Percentiles rank a stretch among this genome's conserved stretches.
Conservation (phyloP, 805 yeast genomes). For the Blastobotrys attinorum region DNA sequence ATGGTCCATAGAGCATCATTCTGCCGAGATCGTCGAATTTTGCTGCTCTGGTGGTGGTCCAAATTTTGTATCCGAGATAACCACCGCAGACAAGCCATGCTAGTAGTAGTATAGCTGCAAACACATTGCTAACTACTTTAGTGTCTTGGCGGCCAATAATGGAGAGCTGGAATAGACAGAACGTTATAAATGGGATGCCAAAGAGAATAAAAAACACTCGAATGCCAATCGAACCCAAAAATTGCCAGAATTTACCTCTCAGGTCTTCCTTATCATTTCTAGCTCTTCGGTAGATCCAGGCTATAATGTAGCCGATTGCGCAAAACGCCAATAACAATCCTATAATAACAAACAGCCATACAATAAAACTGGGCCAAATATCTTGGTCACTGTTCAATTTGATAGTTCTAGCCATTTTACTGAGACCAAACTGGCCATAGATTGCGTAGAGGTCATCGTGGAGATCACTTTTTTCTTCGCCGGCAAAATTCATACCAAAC, state of each 20-base stretch:
- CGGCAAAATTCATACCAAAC: slow-evolving; percentile 20
- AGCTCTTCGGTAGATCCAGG: slow-evolving; percentile 4
- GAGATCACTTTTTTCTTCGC: slow-evolving; percentile 6
- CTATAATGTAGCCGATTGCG: slow-evolving; percentile 3
- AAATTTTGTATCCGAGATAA: slow-evolving; percentile 9
- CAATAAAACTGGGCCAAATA: slow-evolving; percentile 29
- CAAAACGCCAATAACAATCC: slow-evolving; percentile 13
- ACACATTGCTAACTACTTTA: slow-evolving; percentile 12
- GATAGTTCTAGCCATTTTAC: slow-evolving; percentile 18
- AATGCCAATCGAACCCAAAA: slow-evolving; percentile 23
- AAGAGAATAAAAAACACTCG: slow-evolving; percentile 22
- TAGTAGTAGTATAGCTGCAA: slow-evolving; percentile 22
- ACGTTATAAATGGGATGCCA: slow-evolving; percentile 24
- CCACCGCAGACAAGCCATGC: slow-evolving; percentile 20
- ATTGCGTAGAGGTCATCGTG: slow-evolving; percentile 8
- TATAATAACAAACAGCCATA: slow-evolving; percentile 24
- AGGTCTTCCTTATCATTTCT: slow-evolving; percentile 14
- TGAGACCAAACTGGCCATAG: slow-evolving; percentile 16
- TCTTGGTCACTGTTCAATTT: slow-evolving; percentile 22
- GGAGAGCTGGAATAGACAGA: slow-evolving; percentile 24
- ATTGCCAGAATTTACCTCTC: slow-evolving; percentile 18
- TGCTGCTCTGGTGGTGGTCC: slow-evolving; percentile 15
- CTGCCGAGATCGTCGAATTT: slow-evolving; percentile 23
- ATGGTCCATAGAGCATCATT: slow-evolving; percentile 24
- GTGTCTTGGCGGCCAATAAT: slow-evolving; percentile 12